Evolutionary conservation across 2,329 filamentous ascomycete genomes (phyloP).

Genomic region (Aspergillus sojae): DNA sequence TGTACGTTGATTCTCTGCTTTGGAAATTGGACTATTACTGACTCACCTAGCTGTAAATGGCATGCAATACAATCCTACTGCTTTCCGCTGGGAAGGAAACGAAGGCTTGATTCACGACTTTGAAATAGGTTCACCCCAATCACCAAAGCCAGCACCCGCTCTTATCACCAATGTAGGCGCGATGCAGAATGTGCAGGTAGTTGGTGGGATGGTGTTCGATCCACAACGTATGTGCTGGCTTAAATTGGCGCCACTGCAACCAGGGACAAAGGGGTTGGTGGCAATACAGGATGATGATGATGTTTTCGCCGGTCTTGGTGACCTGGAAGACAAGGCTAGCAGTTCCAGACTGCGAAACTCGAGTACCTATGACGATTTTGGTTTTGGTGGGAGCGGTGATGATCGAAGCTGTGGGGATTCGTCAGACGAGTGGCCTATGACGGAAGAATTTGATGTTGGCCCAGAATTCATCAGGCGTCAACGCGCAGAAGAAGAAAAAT

Average conservation of each 20-base stretch:
- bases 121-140: conserved; percentile 57
- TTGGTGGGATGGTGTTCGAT: conserved; percentile 98
- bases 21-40: background rate
- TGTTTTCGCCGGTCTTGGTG: conserved; percentile 91
- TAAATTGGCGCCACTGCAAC: conserved; percentile 64
- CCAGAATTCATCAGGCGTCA: conserved; percentile 90
- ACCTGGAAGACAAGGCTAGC: conserved; percentile 70
- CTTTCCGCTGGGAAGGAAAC: conserved; percentile 93
- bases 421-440: conserved; percentile 78
- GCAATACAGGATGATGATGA: conserved; percentile 83
- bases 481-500: conserved; percentile 86
- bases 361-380: conserved; percentile 29
- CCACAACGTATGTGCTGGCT: conserved; percentile 98
- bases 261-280: conserved; percentile 38
- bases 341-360: conserved; percentile 26
- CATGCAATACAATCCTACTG: conserved; percentile 91
- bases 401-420: conserved; percentile 48
- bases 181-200: conserved; percentile 85
- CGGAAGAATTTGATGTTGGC: conserved; percentile 96
- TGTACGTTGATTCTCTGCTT: conserved; percentile 57
- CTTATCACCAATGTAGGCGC: conserved; percentile 89
- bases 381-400: conserved; percentile 35
- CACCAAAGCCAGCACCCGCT: conserved; percentile 57
- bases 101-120: conserved; percentile 81
- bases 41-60: conserved; percentile 64